These are phyloP conservation scores for Colletotrichum sp. DNA, from an alignment of 2,329 filamentous ascomycete genomes.

Conservation along the genomic window DNA sequence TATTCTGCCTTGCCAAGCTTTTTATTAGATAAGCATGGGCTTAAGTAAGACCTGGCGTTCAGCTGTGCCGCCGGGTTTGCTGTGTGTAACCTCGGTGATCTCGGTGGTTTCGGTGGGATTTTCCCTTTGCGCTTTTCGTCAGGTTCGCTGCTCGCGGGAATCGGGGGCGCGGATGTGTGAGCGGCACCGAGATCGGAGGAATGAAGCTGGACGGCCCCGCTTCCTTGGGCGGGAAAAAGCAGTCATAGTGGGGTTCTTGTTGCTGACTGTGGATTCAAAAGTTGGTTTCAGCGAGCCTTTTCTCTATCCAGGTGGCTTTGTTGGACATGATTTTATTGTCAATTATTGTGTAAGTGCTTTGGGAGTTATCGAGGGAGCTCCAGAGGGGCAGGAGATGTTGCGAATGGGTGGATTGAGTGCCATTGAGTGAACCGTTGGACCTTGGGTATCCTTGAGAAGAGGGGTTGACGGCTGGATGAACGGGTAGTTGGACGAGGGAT, in stretches of 20 bases:
- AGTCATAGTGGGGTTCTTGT: constrained; percentile 2
- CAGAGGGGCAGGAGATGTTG: not conserved
- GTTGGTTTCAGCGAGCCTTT: not conserved
- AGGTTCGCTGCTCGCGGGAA: not conserved
- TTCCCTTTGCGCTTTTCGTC: not conserved
- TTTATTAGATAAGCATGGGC: not conserved
- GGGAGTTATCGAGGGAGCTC: not conserved
- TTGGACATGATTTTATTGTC: not conserved
- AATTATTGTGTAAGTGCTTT: not conserved
- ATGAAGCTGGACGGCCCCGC: not conserved
- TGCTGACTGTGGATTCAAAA: not conserved
- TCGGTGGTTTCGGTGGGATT: not conserved
- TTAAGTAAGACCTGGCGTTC: not conserved
- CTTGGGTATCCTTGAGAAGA: not conserved
- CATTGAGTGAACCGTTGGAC: not conserved
- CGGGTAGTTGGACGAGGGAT: not conserved
- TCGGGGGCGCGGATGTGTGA: constrained; percentile 1
- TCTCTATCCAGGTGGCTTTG: not conserved
- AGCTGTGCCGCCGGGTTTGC: not conserved
- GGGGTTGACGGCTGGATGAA: not conserved
- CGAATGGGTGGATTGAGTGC: not conserved
- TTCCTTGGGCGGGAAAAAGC: not conserved
- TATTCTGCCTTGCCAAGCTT: not conserved
- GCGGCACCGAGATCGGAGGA: constrained; percentile 12
- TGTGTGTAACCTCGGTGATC: not conserved